These are phyloP conservation scores for Cutaneotrichosporon sp. DNA, from an alignment of 1,284 basidiomycete genomes.

Conservation along the genomic window DNA sequence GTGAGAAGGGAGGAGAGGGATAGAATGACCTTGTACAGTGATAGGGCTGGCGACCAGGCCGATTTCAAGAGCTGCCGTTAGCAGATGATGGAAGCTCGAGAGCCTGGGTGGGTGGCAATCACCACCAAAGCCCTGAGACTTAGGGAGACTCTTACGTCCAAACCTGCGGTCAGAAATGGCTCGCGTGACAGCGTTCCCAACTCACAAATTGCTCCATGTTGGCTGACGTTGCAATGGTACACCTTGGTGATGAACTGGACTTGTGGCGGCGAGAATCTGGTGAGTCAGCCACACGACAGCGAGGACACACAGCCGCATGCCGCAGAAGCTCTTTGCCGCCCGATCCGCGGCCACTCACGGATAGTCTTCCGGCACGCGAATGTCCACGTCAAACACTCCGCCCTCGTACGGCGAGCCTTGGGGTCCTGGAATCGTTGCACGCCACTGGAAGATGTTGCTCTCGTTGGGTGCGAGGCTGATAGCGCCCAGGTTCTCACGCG, in stretches of 20 bases:
- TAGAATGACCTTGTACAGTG: slow-evolving; percentile 84
- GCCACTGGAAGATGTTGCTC: slow-evolving; percentile 59
- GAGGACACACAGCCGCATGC: no score
- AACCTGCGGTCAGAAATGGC: slow-evolving; percentile 30
- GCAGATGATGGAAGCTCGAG: no score
- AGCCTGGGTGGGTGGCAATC: no score
- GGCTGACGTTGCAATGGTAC: slow-evolving; percentile 88
- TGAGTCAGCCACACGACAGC: no score
- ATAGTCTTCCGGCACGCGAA: slow-evolving; percentile 69
- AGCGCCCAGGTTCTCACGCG: slow-evolving; percentile 73
- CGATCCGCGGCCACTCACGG: no score
- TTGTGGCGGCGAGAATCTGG: slow-evolving; percentile 76
- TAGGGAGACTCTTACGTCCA: slow-evolving; percentile 36
- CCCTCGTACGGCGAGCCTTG: slow-evolving; percentile 83
- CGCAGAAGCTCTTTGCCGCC: no score
- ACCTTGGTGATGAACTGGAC: slow-evolving; percentile 77
- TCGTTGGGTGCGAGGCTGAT: slow-evolving; percentile 66
- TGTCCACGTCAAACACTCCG: slow-evolving; percentile 71
- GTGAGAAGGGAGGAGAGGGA: slow-evolving; percentile 96
- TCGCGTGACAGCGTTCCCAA: background rate
- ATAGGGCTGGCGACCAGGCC: slow-evolving; percentile 85
- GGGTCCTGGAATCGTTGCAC: slow-evolving; percentile 70
- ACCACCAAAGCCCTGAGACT: no score
- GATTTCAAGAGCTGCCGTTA: slow-evolving; percentile 68
- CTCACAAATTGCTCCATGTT: slow-evolving; percentile 52